Base-by-base conservation (phyloP, 2,329 filamentous ascomycete genomes). In the Fusarium tjaetaba region DNA sequence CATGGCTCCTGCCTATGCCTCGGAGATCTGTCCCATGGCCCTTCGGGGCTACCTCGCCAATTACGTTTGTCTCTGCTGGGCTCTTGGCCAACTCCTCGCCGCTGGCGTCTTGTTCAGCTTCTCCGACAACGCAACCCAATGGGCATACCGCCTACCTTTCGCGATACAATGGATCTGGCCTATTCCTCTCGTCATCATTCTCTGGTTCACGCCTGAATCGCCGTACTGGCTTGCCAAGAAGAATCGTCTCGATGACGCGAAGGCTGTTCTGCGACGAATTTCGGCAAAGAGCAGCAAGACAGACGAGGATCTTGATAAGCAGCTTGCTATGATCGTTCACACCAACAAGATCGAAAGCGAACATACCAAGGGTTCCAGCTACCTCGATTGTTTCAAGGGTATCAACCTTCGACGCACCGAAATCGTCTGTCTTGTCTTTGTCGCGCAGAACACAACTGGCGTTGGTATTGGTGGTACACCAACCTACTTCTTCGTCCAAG, bases 311-410 rank as follows among this genome's bases (percentile, higher is more conserved):
- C 65, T 70, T 13, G 42, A 74, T 2, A 80, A 81, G 32, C 79
- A 82, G 41, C 81, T 86, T 71, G 78, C 82, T 59, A 95, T 96
- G 92, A 97, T 97, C 89, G 89, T 93, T 10, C 81, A 85, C 51
- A 86, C 85, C 4, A 81, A 84, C 64, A 80, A 84, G 62, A 77
- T 86, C 2, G 86, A 88, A 69, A 80, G 81, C 58, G 78, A 82
- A 42, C 76, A 83, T 45, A 79, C 78, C 8, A 70, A 76, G 1
- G 85, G 84, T 0, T 81, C 81, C 7, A 81, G 76, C 4, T 87
- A 87, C 63, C 57, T 76, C 9, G 85, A 88, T 69, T 86, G 84
- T 64, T 88, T 89, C 80, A 80, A 79, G 14, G 86, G 86, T 11
- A 81, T 81, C 13, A 84, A 88, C 65, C 80, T 83, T 3, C 81